Base-by-base conservation (phyloP, 2,329 filamentous ascomycete genomes). In the Trichoderma simmonsii region DNA sequence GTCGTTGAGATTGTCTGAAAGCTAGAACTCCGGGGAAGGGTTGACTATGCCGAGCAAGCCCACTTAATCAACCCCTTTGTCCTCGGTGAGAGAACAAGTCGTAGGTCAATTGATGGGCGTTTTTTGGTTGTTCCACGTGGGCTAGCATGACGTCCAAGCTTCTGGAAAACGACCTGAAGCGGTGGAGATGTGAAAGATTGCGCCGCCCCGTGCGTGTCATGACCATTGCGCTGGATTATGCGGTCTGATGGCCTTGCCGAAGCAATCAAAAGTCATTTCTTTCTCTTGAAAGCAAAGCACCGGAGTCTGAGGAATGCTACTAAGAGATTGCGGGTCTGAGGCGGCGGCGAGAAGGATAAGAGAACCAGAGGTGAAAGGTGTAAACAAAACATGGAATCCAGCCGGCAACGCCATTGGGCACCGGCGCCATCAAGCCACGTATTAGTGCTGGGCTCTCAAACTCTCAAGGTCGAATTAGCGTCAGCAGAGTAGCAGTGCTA, bases 31-130 rank as follows among this genome's bases (percentile, higher is more conserved):
- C 56, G 56, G 66, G 66, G 66, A 62, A 70, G 21, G 36, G 39
- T 51, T 62, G 36, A 32, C 66, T 30, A 34, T 36, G 56, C 66
- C 57, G 57, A n/a, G 21, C 18, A 54, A 67, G 14, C 39, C 66
- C 66, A 54, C 56, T 67, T 69, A 15, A 32, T 36, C 39, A n/a
- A 48, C 36, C 57, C 28, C 56, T 34, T 62, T 34, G 36, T 34
- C 32, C 26, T 70, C 66, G 66, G 66, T 70, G 66, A 70, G 57
- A 70, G 39, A 62, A 69, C 56, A 48, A 30, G 66, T 61, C 56
- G 57, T 70, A 54, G 66, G 30, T 24, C 30, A 21, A 32, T 9
- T 15, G 57, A 51, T 26, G 39, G 66, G 39, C 57, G 39, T 28
- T 60, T 51, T 69, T 36, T 8, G 8, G 26, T 24, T 39, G 39